Evolutionary conservation across 345 rosid genomes (phyloP).

Genomic region (Populus tremula): DNA sequence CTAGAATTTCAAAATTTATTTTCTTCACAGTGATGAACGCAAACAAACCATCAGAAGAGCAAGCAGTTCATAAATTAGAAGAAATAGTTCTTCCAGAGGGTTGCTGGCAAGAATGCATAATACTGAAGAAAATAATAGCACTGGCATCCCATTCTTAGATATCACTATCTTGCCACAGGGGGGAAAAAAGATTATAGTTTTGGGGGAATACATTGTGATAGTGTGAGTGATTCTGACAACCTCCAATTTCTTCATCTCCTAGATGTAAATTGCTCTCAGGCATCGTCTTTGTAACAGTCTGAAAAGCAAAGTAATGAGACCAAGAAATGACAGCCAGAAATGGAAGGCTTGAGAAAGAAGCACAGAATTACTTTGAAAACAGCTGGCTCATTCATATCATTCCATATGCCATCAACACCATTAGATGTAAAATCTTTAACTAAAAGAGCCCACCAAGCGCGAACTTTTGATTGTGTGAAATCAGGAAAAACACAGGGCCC

Average conservation of each 20-base stretch:
- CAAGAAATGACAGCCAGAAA: slow-evolving; percentile 4
- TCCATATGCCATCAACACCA: slow-evolving; percentile 98
- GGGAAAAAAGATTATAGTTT: slow-evolving; percentile 8
- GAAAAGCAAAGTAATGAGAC: slow-evolving; percentile 26
- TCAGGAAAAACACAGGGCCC: slow-evolving; percentile 92
- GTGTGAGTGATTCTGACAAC: slow-evolving; percentile 67
- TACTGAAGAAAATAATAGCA: too few species aligned
- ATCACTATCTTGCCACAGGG: neutral
- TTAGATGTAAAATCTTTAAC: slow-evolving; percentile 72
- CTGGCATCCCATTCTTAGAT: neutral
- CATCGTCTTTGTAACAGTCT: slow-evolving; percentile 90
- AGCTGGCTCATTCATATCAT: slow-evolving; percentile 96
- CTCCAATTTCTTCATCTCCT: slow-evolving; percentile 83
- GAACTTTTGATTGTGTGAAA: slow-evolving; percentile 68
- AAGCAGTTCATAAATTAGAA: too few species aligned
- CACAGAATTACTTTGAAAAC: slow-evolving; percentile 61
- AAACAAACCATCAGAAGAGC: neutral
- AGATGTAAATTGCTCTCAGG: slow-evolving; percentile 75
- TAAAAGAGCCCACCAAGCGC: slow-evolving; percentile 83
- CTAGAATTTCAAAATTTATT: slow-evolving; percentile 2
- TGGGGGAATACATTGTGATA: slow-evolving; percentile 75
- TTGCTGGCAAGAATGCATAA: too few species aligned
- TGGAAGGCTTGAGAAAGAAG: neutral
- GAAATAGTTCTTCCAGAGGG: too few species aligned
- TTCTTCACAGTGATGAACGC: neutral